A percentile compares a stretch with the other conserved stretches of the same genome.
Evolutionary conservation across 208 protist species (phyloP).

Genomic region (Trypanosoma theileri): DNA sequence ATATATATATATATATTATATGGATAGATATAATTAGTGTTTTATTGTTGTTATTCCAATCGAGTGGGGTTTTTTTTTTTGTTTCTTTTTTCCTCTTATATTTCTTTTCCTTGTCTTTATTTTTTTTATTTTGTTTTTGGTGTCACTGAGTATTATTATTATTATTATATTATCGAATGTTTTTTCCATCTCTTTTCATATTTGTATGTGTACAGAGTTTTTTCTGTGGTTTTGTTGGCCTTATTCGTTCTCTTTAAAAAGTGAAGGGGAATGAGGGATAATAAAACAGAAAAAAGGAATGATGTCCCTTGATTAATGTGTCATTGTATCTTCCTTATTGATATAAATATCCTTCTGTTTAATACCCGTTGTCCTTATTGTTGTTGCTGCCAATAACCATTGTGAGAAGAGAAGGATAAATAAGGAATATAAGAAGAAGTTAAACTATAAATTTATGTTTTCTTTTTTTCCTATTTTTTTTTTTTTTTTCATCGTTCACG

Average conservation of each 20-base stretch:
- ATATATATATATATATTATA: neutral
- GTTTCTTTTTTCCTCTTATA: neutral
- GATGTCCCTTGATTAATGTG: neutral
- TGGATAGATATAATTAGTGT: neutral
- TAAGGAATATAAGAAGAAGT: neutral
- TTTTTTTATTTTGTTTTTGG: neutral
- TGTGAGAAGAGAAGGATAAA: neutral
- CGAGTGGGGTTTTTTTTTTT: conserved; percentile 1
- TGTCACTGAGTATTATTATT: neutral
- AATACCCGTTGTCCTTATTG: neutral
- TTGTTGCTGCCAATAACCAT: conserved; percentile 8
- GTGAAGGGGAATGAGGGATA: conserved; percentile 13
- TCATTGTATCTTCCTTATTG: conserved; percentile 1
- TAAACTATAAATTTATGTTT: neutral
- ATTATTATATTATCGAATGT: too few species aligned
- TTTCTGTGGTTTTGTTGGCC: too few species aligned
- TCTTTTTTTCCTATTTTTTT: neutral
- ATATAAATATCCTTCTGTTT: conserved; percentile 16
- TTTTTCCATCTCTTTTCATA: too few species aligned
- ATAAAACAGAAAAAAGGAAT: neutral
- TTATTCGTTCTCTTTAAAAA: neutral
- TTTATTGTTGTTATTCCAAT: neutral
- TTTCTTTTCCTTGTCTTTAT: neutral
- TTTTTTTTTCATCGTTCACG: neutral
- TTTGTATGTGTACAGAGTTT: too few species aligned